phyloP scores from a whole-genome alignment of 345 rosid species.

The Eucalyptus erythrocorys region DNA sequence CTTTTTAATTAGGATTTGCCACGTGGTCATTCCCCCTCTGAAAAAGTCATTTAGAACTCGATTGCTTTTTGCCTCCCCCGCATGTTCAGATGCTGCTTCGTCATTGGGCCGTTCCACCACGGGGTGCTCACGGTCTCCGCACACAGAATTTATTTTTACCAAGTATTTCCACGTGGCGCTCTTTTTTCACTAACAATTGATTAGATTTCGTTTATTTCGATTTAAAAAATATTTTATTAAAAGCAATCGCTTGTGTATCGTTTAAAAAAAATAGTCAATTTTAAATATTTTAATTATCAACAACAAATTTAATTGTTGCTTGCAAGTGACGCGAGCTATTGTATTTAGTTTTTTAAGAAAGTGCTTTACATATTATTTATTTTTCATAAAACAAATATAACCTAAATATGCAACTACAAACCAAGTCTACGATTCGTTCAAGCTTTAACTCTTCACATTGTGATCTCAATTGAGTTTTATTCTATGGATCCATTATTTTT shows the following conservation, averaged over 20 bases:
- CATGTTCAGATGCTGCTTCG: not conserved
- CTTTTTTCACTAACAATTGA: not conserved
- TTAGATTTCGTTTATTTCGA: not conserved
- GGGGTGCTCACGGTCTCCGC: not conserved
- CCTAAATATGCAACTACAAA: not conserved
- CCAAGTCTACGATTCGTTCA: not conserved
- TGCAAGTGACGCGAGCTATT: accelerated
- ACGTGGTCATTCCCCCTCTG: not conserved
- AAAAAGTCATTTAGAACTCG: not conserved
- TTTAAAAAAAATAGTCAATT: too few species aligned
- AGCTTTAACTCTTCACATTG: not conserved
- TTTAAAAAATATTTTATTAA: not conserved
- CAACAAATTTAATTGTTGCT: not conserved
- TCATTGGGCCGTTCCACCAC: not conserved
- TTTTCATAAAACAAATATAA: not conserved
- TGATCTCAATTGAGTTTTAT: not conserved
- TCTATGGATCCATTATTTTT: not conserved
- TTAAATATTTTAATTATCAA: not conserved
- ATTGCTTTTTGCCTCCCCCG: not conserved
- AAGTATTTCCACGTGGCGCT: not conserved
- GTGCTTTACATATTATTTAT: not conserved
- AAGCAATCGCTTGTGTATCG: accelerated
- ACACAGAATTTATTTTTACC: not conserved
- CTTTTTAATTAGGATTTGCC: not conserved
- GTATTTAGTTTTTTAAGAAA: not conserved